A percentile compares a stretch with the other conserved stretches of the same genome.
These are phyloP conservation scores for Colletotrichum sp. DNA, from an alignment of 2,329 filamentous ascomycete species.

Conservation along the genomic window DNA sequence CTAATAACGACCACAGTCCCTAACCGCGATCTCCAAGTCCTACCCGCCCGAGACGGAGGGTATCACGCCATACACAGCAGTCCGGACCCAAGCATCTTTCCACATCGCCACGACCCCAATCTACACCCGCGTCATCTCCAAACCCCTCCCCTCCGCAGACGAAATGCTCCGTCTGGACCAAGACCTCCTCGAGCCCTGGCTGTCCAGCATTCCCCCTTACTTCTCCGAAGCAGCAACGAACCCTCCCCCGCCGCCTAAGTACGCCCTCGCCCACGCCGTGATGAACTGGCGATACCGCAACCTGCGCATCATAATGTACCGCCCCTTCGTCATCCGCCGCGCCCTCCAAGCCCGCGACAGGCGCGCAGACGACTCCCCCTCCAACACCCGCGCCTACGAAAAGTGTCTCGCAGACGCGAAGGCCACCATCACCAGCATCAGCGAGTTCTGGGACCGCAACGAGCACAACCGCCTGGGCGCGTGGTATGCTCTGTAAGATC, in stretches of 20 bases:
- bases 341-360: slow-evolving; percentile 24
- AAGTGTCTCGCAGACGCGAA: slow-evolving; percentile 45
- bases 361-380: neutral
- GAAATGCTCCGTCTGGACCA: slow-evolving; percentile 46
- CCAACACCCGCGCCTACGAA: slow-evolving; percentile 23
- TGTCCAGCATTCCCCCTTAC: slow-evolving; percentile 37
- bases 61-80: slow-evolving; percentile 48
- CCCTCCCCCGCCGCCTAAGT: slow-evolving; percentile 39
- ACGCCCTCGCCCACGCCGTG: slow-evolving; percentile 43
- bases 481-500: slow-evolving; percentile 43
- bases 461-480: slow-evolving; percentile 43
- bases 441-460: slow-evolving; percentile 39
- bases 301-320: slow-evolving; percentile 52
- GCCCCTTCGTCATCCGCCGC: slow-evolving; percentile 48
- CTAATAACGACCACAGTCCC: neutral
- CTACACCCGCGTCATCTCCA: slow-evolving; percentile 50
- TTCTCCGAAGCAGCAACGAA: slow-evolving; percentile 36
- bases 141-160: slow-evolving; percentile 42
- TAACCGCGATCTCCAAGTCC: slow-evolving; percentile 37
- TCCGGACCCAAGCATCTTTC: slow-evolving; percentile 48
- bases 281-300: slow-evolving; percentile 50
- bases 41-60: slow-evolving; percentile 38
- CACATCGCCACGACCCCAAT: slow-evolving; percentile 48
- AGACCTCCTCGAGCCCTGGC: slow-evolving; percentile 42
- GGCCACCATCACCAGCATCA: slow-evolving; percentile 42